Percentiles rank a stretch among this genome's conserved stretches.
phyloP scores from a whole-genome alignment of 352 stramenopile species.

The Phytophthora litchii region DNA sequence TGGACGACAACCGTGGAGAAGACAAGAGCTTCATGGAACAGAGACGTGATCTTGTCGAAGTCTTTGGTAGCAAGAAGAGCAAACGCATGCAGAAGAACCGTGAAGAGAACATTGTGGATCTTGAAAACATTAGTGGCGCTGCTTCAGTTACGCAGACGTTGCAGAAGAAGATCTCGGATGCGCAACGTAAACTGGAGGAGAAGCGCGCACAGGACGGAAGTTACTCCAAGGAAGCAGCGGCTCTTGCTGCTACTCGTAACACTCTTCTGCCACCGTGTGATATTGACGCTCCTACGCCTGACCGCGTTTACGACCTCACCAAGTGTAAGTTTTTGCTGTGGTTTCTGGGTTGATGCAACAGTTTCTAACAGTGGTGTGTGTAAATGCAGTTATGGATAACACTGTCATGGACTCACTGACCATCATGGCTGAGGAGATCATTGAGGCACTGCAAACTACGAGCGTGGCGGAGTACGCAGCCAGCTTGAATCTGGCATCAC shows the following conservation, averaged over 20 bases:
- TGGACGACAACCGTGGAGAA: slow-evolving; percentile 66
- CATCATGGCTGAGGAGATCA: slow-evolving; percentile 78
- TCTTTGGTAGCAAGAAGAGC: slow-evolving; percentile 86
- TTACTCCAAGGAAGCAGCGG: slow-evolving; percentile 61
- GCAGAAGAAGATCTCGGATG: slow-evolving; percentile 76
- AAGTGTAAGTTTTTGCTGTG: slow-evolving; percentile 65
- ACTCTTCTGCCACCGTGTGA: slow-evolving; percentile 74
- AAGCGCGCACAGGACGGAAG: slow-evolving; percentile 55
- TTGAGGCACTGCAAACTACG: slow-evolving; percentile 60
- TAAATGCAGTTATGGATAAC: slow-evolving; percentile 65
- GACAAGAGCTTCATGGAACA: slow-evolving; percentile 73
- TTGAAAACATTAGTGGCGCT: slow-evolving; percentile 78
- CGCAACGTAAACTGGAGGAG: slow-evolving; percentile 53
- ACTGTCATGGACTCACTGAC: slow-evolving; percentile 77
- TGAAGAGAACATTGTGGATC: slow-evolving; percentile 83
- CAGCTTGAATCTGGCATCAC: slow-evolving; percentile 47
- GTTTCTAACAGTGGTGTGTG: slow-evolving; percentile 7
- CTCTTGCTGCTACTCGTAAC: slow-evolving; percentile 62
- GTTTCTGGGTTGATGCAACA: slow-evolving; percentile 3
- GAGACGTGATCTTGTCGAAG: slow-evolving; percentile 74
- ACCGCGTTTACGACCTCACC: slow-evolving; percentile 78
- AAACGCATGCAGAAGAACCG: slow-evolving; percentile 84
- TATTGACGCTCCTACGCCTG: slow-evolving; percentile 72
- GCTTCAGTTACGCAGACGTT: slow-evolving; percentile 71
- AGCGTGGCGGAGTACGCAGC: slow-evolving; percentile 62